Conservation (phyloP, 2,329 filamentous ascomycete genomes). For the Paecilomyces variotii region DNA sequence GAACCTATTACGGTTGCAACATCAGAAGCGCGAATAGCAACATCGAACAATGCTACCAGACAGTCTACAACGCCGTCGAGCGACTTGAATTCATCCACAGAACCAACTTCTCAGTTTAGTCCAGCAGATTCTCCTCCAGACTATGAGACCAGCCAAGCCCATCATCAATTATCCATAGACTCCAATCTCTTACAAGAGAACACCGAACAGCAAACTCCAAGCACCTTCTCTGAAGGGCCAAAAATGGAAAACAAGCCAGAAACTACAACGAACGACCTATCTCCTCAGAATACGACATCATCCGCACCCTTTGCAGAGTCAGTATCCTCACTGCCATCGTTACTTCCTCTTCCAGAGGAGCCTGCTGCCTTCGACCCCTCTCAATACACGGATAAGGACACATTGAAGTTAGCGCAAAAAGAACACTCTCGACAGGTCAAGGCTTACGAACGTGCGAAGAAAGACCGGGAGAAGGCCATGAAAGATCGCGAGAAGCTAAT, state of each 20-base stretch:
- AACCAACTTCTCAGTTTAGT: background rate
- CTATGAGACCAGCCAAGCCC: background rate
- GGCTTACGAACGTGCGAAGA: slow-evolving; percentile 57
- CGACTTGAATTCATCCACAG: background rate
- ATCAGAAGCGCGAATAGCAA: background rate
- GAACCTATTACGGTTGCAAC: background rate
- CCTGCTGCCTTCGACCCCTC: slow-evolving; percentile 51
- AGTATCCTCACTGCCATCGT: slow-evolving; percentile 41
- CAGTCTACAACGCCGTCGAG: background rate
- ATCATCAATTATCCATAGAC: background rate
- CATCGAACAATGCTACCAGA: background rate
- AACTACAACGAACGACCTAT: background rate
- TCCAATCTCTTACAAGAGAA: background rate
- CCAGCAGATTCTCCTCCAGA: background rate
- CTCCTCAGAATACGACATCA: background rate
- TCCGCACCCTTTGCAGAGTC: slow-evolving; percentile 4
- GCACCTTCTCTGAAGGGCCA: background rate
- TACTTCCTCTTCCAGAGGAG: slow-evolving; percentile 46
- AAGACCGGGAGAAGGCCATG: slow-evolving; percentile 57
- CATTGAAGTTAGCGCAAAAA: slow-evolving; percentile 61
- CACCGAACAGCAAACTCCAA: background rate
- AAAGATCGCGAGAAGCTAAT: slow-evolving; percentile 17
- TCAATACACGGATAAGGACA: slow-evolving; percentile 54
- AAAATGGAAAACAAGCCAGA: background rate
- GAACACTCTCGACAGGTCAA: slow-evolving; percentile 57